Evolutionary conservation across 345 rosid species (phyloP), one percentile per base, ranked within the genome.

Genomic region (Cochlearia excelsa): DNA sequence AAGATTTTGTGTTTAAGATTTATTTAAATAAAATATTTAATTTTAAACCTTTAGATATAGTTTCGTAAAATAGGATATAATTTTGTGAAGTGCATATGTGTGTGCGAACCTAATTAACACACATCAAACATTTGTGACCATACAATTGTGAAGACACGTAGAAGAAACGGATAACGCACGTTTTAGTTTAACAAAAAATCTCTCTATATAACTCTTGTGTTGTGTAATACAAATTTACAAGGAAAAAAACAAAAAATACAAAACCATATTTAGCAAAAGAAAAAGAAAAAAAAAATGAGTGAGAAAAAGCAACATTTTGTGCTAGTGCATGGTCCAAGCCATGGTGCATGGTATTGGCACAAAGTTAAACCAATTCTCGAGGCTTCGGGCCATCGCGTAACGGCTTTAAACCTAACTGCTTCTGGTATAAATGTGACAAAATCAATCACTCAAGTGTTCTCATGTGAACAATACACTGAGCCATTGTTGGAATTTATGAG

Each of bases 301-400:
- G 42, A 53, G 26, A 67, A 11, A 0, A 50, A 56, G 26, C 77
- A 63, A 28, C 91, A 84, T 63, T 82, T 87, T 51, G 70, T 84
- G 30, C 67, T 82, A 28, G 82, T 84, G 26, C 85, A 87, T 63
- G 87, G 95, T 2, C 51, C 81, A 0, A 65, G 79, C 71, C 85
- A 81, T 9, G 91, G 88, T 1, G 85, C 76, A 0, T 84, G 91
- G 95, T 31, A 72, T 46, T 82, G 91, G 95, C 71, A 74, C 80
- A 84, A 81, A 78, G 43, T 87, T 40, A 84, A 82, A 63, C 80
- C 82, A 2, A 63, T 38, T 30, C 78, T 81, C 1, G 79, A 84
- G 59, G 59, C 73, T 1, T 62, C 66, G 0, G 85, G 91, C 41
- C 81, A 79, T 69, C 75, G 52, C 0, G 90, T 84, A 44, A 79